Evolutionary conservation across 1,139 yeast genomes (phyloP).

Genomic region (Tardiomyces depauwii): DNA sequence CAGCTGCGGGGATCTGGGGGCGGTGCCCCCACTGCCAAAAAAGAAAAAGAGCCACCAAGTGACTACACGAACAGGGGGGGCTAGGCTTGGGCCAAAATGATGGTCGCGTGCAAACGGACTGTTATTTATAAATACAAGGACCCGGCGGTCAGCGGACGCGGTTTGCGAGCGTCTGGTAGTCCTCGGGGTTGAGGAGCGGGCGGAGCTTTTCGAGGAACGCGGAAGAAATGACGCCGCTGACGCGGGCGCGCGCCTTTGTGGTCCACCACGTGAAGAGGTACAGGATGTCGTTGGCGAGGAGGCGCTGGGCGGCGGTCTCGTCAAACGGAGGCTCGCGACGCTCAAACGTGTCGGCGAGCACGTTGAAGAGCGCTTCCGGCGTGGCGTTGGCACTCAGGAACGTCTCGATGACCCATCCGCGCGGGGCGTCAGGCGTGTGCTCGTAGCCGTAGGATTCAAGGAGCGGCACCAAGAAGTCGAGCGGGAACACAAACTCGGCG

Average conservation of each 20-base stretch:
- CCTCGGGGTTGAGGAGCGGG: too few relatives aligned
- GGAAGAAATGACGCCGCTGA: too few relatives aligned
- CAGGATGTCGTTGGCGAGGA: slow-evolving; percentile 19
- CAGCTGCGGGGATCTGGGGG: too few relatives aligned
- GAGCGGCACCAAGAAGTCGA: slow-evolving; percentile 57
- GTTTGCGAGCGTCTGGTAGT: too few relatives aligned
- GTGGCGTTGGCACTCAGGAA: slow-evolving; percentile 69
- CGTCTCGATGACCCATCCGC: slow-evolving; percentile 54
- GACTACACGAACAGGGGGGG: too few relatives aligned
- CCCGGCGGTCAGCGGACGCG: too few relatives aligned
- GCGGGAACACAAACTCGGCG: slow-evolving; percentile 72
- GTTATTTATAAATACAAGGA: too few relatives aligned
- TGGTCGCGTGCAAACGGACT: too few relatives aligned
- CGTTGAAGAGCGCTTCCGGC: slow-evolving; percentile 56
- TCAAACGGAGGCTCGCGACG: slow-evolving; percentile 27
- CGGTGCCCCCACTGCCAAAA: too few relatives aligned
- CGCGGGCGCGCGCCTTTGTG: slow-evolving; percentile 1
- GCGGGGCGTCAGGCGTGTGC: slow-evolving; percentile 31
- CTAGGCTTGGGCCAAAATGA: too few relatives aligned
- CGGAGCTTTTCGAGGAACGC: too few relatives aligned
- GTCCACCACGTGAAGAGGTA: slow-evolving; percentile 19
- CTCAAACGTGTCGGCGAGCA: slow-evolving; percentile 58
- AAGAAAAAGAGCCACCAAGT: too few relatives aligned
- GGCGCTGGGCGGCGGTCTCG: slow-evolving; percentile 13
- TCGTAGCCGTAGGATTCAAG: slow-evolving; percentile 28